Evolutionary conservation across 2,329 filamentous ascomycete species (phyloP), one percentile per base, ranked within the genome.

Genomic region (Hymenoscyphus scutula): DNA sequence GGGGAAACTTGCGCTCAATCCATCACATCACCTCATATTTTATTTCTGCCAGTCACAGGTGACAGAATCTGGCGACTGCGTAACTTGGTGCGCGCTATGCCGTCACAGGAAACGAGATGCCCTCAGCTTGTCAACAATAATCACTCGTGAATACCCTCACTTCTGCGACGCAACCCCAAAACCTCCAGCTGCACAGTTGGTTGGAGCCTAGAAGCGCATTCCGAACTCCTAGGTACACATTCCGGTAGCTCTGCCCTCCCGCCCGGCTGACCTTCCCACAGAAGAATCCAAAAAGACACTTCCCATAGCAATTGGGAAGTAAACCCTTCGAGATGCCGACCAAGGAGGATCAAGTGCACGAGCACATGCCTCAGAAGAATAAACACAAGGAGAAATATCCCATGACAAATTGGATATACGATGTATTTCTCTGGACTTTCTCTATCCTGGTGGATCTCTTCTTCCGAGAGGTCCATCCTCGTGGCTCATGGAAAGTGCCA

Each of bases 381-480:
- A 62, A 65, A 34, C 69, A 72, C 64, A 85, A 84, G 74, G 84
- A 88, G 74, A 78, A 86, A 53, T 86, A 86, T 69, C 85, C 86
- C 59, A 89, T 90, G 87, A 87, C 85, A 71, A 82, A 85, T 69
- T 89, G 84, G 81, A 87, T 89, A 68, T 93, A 93, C 75, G 90
- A 93, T 78, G 81, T 87, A 63, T 89, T 92, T 72, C 81, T 93
- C 34, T 92, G 90, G 83, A 82, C 82, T 56, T 89, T 92, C 74
- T 90, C 89, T 51, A 85, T 98, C 67, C 82, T 98, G 59, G 88
- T 96, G 68, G 95, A 99, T 77, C 87, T 97, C 69, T 99, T 99
- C 85, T 99, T 99, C 81, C 89, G 95, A 70, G 95, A 99, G 78
- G 92, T 99, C 17, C 93, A 98, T 75, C 95, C 95, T 13, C 86